Evolutionary conservation across 1,284 basidiomycete genomes (phyloP).

Genomic region (Ustilago loliicola): DNA sequence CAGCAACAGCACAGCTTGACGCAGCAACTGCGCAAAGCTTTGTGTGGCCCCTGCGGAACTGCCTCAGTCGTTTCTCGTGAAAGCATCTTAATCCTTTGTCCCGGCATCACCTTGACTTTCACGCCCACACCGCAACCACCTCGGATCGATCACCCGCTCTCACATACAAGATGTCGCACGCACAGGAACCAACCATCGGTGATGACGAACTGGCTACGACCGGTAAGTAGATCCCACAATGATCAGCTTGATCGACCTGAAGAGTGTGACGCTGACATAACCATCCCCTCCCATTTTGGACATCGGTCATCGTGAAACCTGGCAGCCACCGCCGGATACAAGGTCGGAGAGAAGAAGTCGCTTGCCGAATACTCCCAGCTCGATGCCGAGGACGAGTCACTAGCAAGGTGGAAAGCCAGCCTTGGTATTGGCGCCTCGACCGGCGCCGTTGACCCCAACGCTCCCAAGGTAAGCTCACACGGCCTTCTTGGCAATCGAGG

Average conservation of each 20-base stretch:
- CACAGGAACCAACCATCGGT: constrained; percentile 47
- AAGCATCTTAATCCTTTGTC: not conserved
- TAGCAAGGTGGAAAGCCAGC: constrained; percentile 87
- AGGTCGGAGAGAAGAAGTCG: constrained; percentile 72
- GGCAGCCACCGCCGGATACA: constrained; percentile 69
- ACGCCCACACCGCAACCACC: constrained; percentile 16
- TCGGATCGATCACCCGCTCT: not conserved
- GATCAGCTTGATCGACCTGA: not conserved
- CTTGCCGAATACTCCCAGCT: constrained; percentile 75
- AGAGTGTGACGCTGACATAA: not conserved
- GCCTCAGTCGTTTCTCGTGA: constrained; percentile 7
- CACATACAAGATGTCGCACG: constrained; percentile 51
- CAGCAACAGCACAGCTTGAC: constrained; percentile 4
- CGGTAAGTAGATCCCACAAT: constrained; percentile 24
- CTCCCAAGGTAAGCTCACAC: constrained; percentile 57
- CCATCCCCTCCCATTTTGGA: not conserved
- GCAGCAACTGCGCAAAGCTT: not conserved
- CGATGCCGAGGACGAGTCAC: constrained; percentile 85
- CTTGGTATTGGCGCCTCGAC: constrained; percentile 79
- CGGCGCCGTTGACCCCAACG: constrained; percentile 66
- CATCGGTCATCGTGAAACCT: not conserved
- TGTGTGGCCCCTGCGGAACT: constrained; percentile 2
- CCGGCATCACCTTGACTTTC: not conserved
- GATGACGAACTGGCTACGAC: constrained; percentile 59
- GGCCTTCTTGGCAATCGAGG: too few relatives aligned